These are phyloP conservation scores for Forsythia suspensa DNA, from an alignment of 257 asterid genomes.

Conservation along the genomic window DNA sequence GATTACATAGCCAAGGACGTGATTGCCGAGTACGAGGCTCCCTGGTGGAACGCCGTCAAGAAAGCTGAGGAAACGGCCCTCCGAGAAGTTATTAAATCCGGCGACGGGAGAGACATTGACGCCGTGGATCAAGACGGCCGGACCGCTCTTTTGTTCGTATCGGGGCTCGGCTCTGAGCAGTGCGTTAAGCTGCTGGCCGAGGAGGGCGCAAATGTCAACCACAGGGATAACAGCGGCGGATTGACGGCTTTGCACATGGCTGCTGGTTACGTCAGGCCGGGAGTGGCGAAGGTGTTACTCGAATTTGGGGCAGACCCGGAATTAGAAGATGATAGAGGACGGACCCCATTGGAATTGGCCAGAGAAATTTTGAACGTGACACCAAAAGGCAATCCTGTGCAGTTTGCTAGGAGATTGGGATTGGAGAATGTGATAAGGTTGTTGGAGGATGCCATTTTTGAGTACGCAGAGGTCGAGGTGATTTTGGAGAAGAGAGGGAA, in stretches of 20 bases:
- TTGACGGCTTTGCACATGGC: constrained; percentile 88
- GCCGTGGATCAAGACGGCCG: constrained; percentile 85
- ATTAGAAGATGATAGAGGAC: constrained; percentile 52
- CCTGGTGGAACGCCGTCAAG: constrained; percentile 94
- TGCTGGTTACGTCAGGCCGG: constrained; percentile 81
- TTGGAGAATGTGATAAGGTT: constrained; percentile 60
- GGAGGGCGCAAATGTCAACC: constrained; percentile 68
- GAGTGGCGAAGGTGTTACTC: constrained; percentile 54
- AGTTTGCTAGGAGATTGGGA: constrained; percentile 80
- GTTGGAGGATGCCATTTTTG: constrained; percentile 70
- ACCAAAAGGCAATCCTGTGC: constrained; percentile 65
- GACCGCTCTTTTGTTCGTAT: constrained; percentile 78
- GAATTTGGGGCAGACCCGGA: constrained; percentile 73
- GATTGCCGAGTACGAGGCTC: constrained; percentile 80
- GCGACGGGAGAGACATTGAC: constrained; percentile 68
- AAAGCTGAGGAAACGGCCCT: constrained; percentile 67
- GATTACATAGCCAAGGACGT: constrained; percentile 79
- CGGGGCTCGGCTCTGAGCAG: constrained; percentile 87
- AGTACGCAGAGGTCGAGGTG: constrained; percentile 84
- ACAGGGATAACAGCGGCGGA: constrained; percentile 62
- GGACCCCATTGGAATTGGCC: constrained; percentile 78
- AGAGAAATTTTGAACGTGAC: constrained; percentile 62
- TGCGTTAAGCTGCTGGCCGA: constrained; percentile 68
- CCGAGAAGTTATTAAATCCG: constrained; percentile 40
- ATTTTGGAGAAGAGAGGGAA: constrained; percentile 86